Evolutionary conservation across 2,329 filamentous ascomycete species (phyloP), one percentile per base, ranked within the genome.

Genomic region (Cytospora piceicola): DNA sequence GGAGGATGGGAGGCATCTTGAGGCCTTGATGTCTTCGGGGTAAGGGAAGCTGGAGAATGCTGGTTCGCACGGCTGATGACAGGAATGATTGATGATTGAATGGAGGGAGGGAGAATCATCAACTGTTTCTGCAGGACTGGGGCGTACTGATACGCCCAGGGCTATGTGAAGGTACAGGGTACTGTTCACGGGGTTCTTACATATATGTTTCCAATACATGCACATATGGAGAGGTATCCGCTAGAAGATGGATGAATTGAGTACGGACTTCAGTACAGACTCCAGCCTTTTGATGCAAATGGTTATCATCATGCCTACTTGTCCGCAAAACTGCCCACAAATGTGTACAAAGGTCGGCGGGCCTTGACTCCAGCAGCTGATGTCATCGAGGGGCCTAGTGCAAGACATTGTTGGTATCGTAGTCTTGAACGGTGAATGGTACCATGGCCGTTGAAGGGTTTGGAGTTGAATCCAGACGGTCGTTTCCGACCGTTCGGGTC

Each of bases 111-210:
- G 46, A 5, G 14, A 17, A 54, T 39, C 24, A 36, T 34, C 52
- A 29, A 29, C 36, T 30, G 6, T 15, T 9, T 24, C n/a, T 27
- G 52, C 22, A 34, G 32, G 42, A 24, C 60, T 56, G 52, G 52
- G 52, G 56, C 39, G 49, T 62, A 51, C 24, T 29, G 27, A 56
- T 56, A 49, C 24, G 36, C 60, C n/a, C 4, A 22, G 39, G 61
- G 46, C 22, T 49, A 55, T 15, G 42, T 36, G 30, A 20, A 39
- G 53, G 29, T 32, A 5, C n/a, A 22, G 27, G n/a, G 5, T 6
- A 42, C 17, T 17, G 20, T 1, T 9, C 39, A 42, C 7, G 39
- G 39, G 39, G 39, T 17, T 42, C 39, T 20, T n/a, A 42, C 17
- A 20, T 3, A 20, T 20, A 3, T n/a, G 39, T 42, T 42, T 20